These are phyloP conservation scores for Globisporangium spinosum DNA, from an alignment of 352 stramenopile genomes.

Conservation along the genomic window DNA sequence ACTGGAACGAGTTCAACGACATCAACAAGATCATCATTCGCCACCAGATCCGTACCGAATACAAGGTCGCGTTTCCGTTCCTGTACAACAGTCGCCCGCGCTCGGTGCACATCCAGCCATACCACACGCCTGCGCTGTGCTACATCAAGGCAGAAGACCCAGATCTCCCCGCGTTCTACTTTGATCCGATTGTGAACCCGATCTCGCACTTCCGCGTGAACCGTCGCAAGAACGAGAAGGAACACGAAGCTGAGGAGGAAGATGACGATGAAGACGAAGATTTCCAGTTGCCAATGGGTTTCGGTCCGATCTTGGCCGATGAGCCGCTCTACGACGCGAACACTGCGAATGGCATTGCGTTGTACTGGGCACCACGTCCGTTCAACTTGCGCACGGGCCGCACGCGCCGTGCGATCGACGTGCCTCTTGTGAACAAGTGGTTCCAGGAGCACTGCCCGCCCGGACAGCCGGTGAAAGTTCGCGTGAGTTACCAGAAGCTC, in stretches of 20 bases:
- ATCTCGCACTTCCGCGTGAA: slow-evolving; percentile 93
- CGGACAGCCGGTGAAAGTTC: slow-evolving; percentile 98
- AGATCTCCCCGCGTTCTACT: slow-evolving; percentile 96
- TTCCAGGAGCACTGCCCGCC: slow-evolving; percentile 97
- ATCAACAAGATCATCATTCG: slow-evolving; percentile 99
- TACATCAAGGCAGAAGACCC: slow-evolving; percentile 97
- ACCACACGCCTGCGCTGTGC: slow-evolving; percentile 95
- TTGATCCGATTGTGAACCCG: slow-evolving; percentile 96
- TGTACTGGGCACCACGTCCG: slow-evolving; percentile 97
- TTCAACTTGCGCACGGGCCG: slow-evolving; percentile 97
- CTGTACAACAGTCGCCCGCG: slow-evolving; percentile 98
- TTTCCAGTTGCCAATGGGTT: slow-evolving; percentile 83
- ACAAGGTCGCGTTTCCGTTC: slow-evolving; percentile 98
- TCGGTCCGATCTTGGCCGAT: slow-evolving; percentile 91
- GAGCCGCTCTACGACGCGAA: slow-evolving; percentile 94
- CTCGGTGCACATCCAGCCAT: slow-evolving; percentile 93
- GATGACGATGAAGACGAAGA: slow-evolving; percentile 87
- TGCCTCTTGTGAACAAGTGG: slow-evolving; percentile 99
- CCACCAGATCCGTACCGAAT: slow-evolving; percentile 98
- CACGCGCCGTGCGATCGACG: slow-evolving; percentile 95
- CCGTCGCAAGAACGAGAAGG: slow-evolving; percentile 43
- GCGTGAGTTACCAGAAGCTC: slow-evolving; percentile 99
- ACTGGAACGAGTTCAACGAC: slow-evolving; percentile 99
- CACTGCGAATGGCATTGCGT: slow-evolving; percentile 95
- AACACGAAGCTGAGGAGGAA: slow-evolving; percentile 45